Evolutionary conservation across 768 basidiomycete species (phyloP), one percentile per base, ranked within the genome.

Genomic region (Auriscalpium microsporum): DNA sequence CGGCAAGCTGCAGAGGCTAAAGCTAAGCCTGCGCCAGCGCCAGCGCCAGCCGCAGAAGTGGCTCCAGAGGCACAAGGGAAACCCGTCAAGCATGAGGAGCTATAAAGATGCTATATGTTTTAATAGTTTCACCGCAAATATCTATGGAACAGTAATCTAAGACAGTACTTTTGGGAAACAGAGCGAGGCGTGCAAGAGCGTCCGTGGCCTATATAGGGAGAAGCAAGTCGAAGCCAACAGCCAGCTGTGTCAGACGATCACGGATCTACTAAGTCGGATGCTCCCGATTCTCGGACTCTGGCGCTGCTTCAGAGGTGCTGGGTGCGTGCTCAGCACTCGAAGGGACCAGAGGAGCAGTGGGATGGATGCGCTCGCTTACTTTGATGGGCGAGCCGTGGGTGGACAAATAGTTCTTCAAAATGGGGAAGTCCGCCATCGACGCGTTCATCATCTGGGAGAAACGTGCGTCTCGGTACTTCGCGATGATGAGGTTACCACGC

Each of bases 391-490:
- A 77, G 34, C 76, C 77, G 64, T 86, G 84, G 44, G 81, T 86
- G 63, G 82, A 71, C 54, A 91, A 78, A 67, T 83, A 89, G 67
- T 91, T 91, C 66, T 87, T 84, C 57, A 91, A 68, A 58, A 91
- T 79, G 2, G 89, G 85, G 60, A 89, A 91, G 64, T 90, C 89
- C 38, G 88, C 83, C 79, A 89, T 90, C n/a, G 85, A 82, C 21
- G 80, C 82, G 64, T 89, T 76, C 19, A 82, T 80, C 79, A 90
- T 79, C 37, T 68, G 70, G 2, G 72, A 68, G 66, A 75, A 78
- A 8, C 69, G 68, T 34, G 67, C 65, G 63, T 78, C 76, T 44
- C 64, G 65, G 58, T 79, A 91, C 68, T 90, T 91, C 42, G 84
- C 87, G 45, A 89, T 72, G 59, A 91, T 73, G 53, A 91, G 78